These are phyloP conservation scores for Penicillium sp. DNA, from an alignment of 2,329 filamentous ascomycete species.

Conservation along the genomic window DNA sequence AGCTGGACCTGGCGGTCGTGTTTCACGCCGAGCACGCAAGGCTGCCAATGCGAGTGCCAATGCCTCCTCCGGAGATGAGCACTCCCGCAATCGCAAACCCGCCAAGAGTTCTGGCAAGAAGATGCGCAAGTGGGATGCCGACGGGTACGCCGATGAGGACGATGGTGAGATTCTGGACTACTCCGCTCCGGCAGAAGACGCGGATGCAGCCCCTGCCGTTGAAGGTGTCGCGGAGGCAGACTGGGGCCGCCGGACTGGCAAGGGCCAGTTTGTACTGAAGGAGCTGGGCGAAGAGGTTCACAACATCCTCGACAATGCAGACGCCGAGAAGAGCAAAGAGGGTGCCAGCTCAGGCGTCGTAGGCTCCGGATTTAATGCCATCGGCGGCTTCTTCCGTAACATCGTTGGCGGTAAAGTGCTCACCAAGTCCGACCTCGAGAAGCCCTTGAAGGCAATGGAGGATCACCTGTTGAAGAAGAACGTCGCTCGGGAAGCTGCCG, in stretches of 20 bases:
- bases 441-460: constrained; percentile 94
- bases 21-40: constrained; percentile 80
- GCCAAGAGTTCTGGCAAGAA: constrained; percentile 68
- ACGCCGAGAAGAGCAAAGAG: constrained; percentile 62
- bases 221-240: constrained; percentile 77
- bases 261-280: constrained; percentile 91
- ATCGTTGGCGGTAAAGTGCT: constrained; percentile 93
- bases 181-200: constrained; percentile 67
- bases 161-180: constrained; percentile 85
- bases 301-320: constrained; percentile 81
- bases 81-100: constrained; percentile 61
- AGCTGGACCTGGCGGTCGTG: constrained; percentile 72
- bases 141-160: constrained; percentile 84
- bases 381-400: constrained; percentile 89
- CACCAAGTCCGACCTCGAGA: constrained; percentile 85
- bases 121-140: constrained; percentile 88
- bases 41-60: constrained; percentile 56
- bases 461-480: constrained; percentile 95
- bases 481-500: constrained; percentile 89
- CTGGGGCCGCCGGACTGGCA: constrained; percentile 82
- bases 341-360: constrained; percentile 66
- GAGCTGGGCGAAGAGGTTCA: constrained; percentile 94
- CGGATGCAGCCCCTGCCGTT: constrained; percentile 62
- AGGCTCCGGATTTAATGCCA: constrained; percentile 77
- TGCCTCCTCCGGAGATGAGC: constrained; percentile 82